phyloP scores from a whole-genome alignment of 2,329 filamentous ascomycete genomes.

The Cercospora sesami region DNA sequence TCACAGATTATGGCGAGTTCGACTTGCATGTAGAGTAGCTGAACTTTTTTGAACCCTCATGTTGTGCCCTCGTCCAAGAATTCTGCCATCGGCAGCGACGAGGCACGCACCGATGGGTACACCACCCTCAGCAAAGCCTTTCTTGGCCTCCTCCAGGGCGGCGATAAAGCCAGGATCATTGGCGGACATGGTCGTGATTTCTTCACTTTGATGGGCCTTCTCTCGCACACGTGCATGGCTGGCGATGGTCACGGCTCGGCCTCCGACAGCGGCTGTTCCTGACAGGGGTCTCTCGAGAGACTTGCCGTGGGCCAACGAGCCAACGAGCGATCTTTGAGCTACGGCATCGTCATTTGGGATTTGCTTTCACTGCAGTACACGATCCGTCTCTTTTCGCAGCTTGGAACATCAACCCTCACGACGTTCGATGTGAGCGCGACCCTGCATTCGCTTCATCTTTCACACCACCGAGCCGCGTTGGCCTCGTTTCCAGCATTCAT shows the following conservation, averaged over 20 bases:
- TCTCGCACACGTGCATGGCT: not conserved
- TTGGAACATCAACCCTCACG: not conserved
- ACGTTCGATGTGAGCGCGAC: not conserved
- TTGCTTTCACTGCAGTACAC: not conserved
- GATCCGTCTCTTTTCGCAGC: not conserved
- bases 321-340: conserved; percentile 5
- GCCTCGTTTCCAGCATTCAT: not conserved
- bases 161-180: conserved; percentile 56
- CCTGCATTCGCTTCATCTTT: not conserved
- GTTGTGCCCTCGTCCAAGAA: conserved; percentile 72
- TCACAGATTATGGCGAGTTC: not conserved
- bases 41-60: conserved; percentile 71
- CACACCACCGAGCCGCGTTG: not conserved
- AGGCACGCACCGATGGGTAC: conserved; percentile 61
- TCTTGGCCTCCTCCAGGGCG: conserved; percentile 59
- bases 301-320: conserved; percentile 1
- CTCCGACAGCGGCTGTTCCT: conserved; percentile 8
- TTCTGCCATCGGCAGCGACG: conserved; percentile 66
- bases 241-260: not conserved
- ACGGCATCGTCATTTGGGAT: conserved; percentile 10
- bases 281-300: conserved; percentile 1
- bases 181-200: conserved; percentile 30
- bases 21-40: conserved; percentile 66
- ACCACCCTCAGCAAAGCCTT: conserved; percentile 58
- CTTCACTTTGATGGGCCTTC: conserved; percentile 19